Percentiles rank a stretch among this genome's conserved stretches.
phyloP scores from a whole-genome alignment of 306 rosid species.

The Ammopiptanthus mongolicus region DNA sequence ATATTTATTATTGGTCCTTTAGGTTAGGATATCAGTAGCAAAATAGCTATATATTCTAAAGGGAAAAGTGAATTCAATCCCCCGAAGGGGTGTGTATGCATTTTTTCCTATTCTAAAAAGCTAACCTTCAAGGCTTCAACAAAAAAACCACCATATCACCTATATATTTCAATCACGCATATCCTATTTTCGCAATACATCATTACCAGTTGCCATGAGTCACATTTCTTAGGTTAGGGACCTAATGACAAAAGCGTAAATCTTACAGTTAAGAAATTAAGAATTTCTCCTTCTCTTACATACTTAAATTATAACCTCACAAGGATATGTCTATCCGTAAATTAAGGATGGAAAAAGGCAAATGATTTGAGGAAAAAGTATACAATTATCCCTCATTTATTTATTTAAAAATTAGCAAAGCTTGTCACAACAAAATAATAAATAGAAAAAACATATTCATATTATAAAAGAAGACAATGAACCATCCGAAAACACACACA shows the following conservation, averaged over 20 bases:
- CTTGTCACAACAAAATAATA: neutral
- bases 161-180: too few species aligned
- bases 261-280: neutral
- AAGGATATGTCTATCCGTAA: neutral
- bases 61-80: too few species aligned
- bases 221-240: neutral
- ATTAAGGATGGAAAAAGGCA: neutral
- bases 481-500: neutral
- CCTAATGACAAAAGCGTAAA: neutral
- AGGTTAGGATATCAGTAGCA: too few species aligned
- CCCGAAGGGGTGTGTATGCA: too few species aligned
- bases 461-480: neutral
- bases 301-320: constrained; percentile 1
- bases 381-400: neutral
- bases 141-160: too few species aligned
- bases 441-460: too few species aligned
- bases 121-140: too few species aligned
- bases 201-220: neutral
- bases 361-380: neutral
- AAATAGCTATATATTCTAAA: too few species aligned
- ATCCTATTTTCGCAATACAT: too few species aligned
- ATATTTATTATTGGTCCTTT: too few species aligned
- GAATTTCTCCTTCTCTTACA: neutral
- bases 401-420: constrained; percentile 11
- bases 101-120: too few species aligned